Evolutionary conservation across 768 basidiomycete genomes (phyloP), one percentile per base, ranked within the genome.

Genomic region (Leucocoprinus sp.): DNA sequence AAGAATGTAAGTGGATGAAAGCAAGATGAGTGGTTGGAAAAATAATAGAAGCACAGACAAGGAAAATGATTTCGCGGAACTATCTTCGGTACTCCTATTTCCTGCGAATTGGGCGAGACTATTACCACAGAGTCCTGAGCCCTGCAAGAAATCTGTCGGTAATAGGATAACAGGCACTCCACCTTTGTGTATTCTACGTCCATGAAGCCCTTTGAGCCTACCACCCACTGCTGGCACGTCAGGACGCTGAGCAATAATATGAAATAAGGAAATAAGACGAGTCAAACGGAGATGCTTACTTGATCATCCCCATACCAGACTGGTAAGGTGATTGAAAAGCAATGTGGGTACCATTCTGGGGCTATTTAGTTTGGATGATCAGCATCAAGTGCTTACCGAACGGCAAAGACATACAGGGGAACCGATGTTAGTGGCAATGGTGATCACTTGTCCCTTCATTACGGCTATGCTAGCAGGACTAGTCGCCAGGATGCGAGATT

Each of bases 361-460:
- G 76, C 81, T 80, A 53, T 2, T 42, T 45, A 23, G 5, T n/a
- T 31, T 44, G 18, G 29, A 29, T 17, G 11, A 34, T 12, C 5
- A 44, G 22, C 7, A 8, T 9, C 35, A 18, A 6, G 12, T 31
- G 14, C 23, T 19, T 15, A 51, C 24, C n/a, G 15, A 37, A 33
- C 37, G 51, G 45, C 72, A 11, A 23, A 4, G 38, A 39, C 45
- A 14, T 57, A 84, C 83, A 17, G 83, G 82, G 44, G 82, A 83
- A 24, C 84, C 86, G 49, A 86, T 76, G 61, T 81, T 84, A 18
- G 82, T 87, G 51, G 82, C 50, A 31, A 87, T 61, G 9, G 76
- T 70, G 39, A 84, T 64, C 8, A 84, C 72, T 15, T 67, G 55
- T 9, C 82, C 83, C 54, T 84, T 86, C 64, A 74, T 70, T 49